Conservation (phyloP, 1,139 yeast genomes). For the Yamadazyma jaroonii region DNA sequence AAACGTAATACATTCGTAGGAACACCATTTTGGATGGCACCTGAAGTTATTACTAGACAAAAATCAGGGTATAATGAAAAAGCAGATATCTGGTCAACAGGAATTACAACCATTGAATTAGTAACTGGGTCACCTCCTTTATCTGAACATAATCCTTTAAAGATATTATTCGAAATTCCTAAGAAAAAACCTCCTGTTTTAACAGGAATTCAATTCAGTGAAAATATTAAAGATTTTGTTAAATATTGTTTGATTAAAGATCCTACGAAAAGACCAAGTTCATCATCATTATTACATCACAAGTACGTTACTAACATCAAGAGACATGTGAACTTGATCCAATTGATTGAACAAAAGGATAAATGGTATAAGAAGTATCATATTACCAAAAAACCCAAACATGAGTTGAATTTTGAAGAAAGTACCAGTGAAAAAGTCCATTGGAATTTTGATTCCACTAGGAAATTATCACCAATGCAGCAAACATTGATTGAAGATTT, state of each 20-base stretch:
- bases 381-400: constrained; percentile 9
- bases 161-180: constrained; percentile 71
- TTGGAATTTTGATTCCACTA: constrained; percentile 21
- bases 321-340: constrained; percentile 10
- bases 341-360: constrained; percentile 16
- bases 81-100: constrained; percentile 88
- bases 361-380: constrained; percentile 20
- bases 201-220: constrained; percentile 41
- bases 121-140: constrained; percentile 73
- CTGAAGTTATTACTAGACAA: constrained; percentile 62
- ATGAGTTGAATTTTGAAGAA: constrained; percentile 9
- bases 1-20: constrained; percentile 78
- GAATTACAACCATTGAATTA: constrained; percentile 77
- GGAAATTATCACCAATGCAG: constrained; percentile 15
- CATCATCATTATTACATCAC: constrained; percentile 42
- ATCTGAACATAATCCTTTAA: constrained; percentile 68
- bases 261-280: constrained; percentile 52
- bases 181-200: constrained; percentile 64
- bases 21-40: constrained; percentile 95
- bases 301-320: constrained; percentile 34
- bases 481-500: constrained; percentile 14
- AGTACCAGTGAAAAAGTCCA: constrained; percentile 10
- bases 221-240: constrained; percentile 58
- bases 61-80: constrained; percentile 65
- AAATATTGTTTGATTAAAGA: constrained; percentile 56